Evolutionary conservation across 169 alveolate species (phyloP).

Genomic region (Cardiosporidium cionae): DNA sequence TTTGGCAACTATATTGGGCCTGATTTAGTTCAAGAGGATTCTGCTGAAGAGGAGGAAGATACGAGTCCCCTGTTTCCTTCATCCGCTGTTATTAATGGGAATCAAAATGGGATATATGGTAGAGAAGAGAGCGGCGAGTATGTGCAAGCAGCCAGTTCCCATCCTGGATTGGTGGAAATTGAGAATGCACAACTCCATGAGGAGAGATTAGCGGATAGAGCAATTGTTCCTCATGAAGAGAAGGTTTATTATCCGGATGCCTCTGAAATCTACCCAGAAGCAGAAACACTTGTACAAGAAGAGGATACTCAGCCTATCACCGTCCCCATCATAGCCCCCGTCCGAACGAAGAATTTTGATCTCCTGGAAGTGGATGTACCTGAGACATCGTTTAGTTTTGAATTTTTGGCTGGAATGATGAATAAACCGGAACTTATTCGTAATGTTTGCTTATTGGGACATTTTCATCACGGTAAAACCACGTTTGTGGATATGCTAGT

Average conservation of each 20-base stretch:
- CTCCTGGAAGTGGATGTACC: constrained; percentile 69
- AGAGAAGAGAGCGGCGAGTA: too few species aligned
- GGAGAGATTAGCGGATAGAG: background rate
- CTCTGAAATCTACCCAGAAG: constrained; percentile 81
- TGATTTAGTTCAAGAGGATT: constrained; percentile 61
- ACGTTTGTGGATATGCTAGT: constrained; percentile 89
- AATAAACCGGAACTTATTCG: constrained; percentile 85
- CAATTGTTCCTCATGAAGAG: constrained; percentile 82
- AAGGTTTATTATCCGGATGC: constrained; percentile 88
- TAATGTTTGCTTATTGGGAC: constrained; percentile 92
- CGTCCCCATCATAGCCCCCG: constrained; percentile 93
- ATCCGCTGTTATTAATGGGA: too few species aligned
- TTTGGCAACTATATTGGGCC: constrained; percentile 98
- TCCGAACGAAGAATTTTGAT: constrained; percentile 75
- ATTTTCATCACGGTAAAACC: constrained; percentile 97
- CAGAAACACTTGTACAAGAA: constrained; percentile 78
- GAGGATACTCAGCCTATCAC: constrained; percentile 98
- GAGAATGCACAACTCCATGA: constrained; percentile 7
- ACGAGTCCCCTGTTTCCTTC: constrained; percentile 40
- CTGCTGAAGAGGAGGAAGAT: constrained; percentile 55
- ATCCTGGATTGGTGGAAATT: constrained; percentile 4
- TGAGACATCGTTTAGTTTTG: constrained; percentile 79
- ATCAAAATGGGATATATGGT: too few species aligned
- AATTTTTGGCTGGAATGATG: constrained; percentile 84
- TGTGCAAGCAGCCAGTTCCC: constrained; percentile 30